Evolutionary conservation across 2,329 filamentous ascomycete species (phyloP).

Genomic region (Neonectria faginata): DNA sequence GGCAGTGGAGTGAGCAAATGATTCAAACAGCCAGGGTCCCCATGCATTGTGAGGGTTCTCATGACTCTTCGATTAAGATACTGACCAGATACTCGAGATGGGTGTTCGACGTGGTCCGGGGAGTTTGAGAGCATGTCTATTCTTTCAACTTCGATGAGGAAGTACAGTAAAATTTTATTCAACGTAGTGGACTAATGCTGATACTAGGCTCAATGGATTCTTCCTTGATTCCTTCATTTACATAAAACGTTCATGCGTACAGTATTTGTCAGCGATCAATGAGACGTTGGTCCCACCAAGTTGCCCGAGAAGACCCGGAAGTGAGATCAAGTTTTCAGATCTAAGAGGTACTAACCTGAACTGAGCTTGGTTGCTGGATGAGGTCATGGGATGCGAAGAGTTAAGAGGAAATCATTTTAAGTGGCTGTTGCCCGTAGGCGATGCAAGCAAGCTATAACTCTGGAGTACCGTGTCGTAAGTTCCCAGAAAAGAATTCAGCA

Average conservation of each 20-base stretch:
- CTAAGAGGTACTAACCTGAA: not conserved
- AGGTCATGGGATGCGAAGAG: not conserved
- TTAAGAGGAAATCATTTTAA: not conserved
- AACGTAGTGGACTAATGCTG: not conserved
- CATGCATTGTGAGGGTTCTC: not conserved
- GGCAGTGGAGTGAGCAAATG: not conserved
- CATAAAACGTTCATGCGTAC: not conserved
- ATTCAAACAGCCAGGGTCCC: slow-evolving; percentile 1
- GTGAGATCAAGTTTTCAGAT: not conserved
- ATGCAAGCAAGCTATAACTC: not conserved
- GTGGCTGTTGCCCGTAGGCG: not conserved
- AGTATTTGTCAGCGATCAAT: not conserved
- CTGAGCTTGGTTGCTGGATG: not conserved
- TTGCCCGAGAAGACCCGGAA: not conserved
- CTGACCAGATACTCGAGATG: not conserved
- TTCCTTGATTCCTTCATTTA: too few relatives aligned
- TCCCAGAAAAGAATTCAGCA: not conserved
- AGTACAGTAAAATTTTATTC: not conserved
- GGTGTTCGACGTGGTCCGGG: not conserved
- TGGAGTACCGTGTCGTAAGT: too few relatives aligned
- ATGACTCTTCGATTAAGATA: not conserved
- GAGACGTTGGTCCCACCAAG: not conserved
- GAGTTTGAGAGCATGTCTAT: not conserved
- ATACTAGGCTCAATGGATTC: not conserved
- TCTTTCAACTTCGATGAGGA: not conserved